phyloP scores from a whole-genome alignment of 306 rosid species.

The Styphnolobium japonicum region DNA sequence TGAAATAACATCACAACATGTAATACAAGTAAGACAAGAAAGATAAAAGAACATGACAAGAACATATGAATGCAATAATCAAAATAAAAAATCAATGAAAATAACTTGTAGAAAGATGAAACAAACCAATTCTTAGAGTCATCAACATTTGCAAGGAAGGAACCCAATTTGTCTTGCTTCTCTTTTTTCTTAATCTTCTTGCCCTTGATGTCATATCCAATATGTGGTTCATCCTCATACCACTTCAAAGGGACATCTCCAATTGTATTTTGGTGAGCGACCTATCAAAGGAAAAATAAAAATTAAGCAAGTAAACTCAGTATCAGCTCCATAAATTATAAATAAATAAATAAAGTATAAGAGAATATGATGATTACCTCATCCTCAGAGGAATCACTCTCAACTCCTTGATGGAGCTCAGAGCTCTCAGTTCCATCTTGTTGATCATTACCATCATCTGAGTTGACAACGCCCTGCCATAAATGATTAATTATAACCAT shows the following conservation, averaged over 20 bases:
- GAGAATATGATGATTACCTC: constrained; percentile 52
- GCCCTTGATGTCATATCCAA: constrained; percentile 84
- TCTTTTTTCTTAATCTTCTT: constrained; percentile 81
- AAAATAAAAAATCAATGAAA: neutral
- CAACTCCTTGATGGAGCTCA: constrained; percentile 32
- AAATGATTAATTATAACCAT: constrained; percentile 11
- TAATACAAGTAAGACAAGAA: too few species aligned
- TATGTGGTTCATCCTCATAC: constrained; percentile 84
- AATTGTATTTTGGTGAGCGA: constrained; percentile 76
- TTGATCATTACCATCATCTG: constrained; percentile 26
- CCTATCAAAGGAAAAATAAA: constrained; percentile 42
- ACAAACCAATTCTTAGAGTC: constrained; percentile 83
- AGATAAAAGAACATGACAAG: neutral
- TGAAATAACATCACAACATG: neutral
- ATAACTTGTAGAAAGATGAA: neutral
- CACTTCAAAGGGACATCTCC: constrained; percentile 89
- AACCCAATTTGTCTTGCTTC: constrained; percentile 66
- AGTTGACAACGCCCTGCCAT: constrained; percentile 46
- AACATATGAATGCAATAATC: neutral
- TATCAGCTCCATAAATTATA: neutral
- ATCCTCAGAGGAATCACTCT: constrained; percentile 97
- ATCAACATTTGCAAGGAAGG: constrained; percentile 77
- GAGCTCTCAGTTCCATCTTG: constrained; percentile 45
- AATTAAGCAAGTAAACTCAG: neutral
- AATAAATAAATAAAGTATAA: neutral